Evolutionary conservation across 306 rosid species (phyloP), one percentile per base, ranked within the genome.

Genomic region (Quercus wislizeni): DNA sequence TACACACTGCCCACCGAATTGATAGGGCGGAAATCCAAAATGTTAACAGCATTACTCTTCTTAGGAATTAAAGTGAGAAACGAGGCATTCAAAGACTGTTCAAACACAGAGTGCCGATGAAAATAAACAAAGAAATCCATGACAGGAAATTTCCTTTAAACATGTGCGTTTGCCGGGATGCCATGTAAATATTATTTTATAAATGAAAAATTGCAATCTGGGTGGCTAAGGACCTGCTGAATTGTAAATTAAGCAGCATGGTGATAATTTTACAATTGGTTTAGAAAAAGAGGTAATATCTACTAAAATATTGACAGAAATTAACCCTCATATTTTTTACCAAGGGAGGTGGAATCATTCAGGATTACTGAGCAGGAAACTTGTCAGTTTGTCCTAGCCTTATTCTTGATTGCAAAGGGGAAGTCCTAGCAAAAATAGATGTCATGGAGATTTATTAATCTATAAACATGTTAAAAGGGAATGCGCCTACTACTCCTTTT

Each of bases 331-430:
- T 4, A 25, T 33, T 51, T 46, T 46, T 20, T 56, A 41, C 14
- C n/a, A 69, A 31, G 28, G 31, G 9, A 30, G 73, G 56, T 76
- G 76, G 61, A 72, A 62, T 73, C 21, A 35, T 62, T 76, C 73
- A 76, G 52, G 52, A 31, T 23, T 55, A 5, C 55, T 75, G 58
- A 58, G 67, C 55, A 55, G 61, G 43, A 20, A 63, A 59, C 13
- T 43, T 21, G 3, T 67, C 49, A 35, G 33, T 78, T 68, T 56
- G 51, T 55, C 49, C 74, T 23, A 52, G 52, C 75, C 67, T 57
- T 58, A 59, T 75, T 68, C 63, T 71, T 65, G 57, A 54, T 81
- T 62, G 12, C 49, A 33, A 65, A 1, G 21, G 20, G 11, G 49
- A 65, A 19, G 49, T 18, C 46, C 2, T 8, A 21, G 51, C 51